These are phyloP conservation scores for Allodekkera sacchari DNA, from an alignment of 805 yeast genomes.

Conservation along the genomic window DNA sequence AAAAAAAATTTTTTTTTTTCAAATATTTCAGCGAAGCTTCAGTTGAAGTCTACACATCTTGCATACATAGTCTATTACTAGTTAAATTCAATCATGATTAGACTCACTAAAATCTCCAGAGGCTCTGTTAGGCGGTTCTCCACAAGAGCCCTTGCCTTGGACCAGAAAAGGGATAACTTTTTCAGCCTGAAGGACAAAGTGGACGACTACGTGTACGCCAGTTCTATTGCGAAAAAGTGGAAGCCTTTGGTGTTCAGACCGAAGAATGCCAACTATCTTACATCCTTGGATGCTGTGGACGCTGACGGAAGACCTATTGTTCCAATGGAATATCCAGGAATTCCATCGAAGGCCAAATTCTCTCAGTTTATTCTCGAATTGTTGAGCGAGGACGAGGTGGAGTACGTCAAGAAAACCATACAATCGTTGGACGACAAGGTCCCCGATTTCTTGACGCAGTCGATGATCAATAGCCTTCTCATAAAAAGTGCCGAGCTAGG, in stretches of 20 bases:
- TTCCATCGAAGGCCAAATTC: constrained; percentile 20
- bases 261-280: constrained; percentile 14
- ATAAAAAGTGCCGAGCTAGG: constrained; percentile 20
- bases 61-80: too few species aligned
- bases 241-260: constrained; percentile 18
- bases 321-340: constrained; percentile 16
- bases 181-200: constrained; percentile 20
- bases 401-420: constrained; percentile 10
- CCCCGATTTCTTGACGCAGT: constrained; percentile 14
- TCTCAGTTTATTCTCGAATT: constrained; percentile 17
- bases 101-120: too few species aligned
- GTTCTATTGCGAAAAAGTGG: constrained; percentile 15
- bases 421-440: constrained; percentile 10
- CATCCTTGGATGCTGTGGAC: constrained; percentile 16
- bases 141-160: too few species aligned
- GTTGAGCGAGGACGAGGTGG: constrained; percentile 17
- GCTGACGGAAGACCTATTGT: constrained; percentile 20
- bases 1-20: too few species aligned
- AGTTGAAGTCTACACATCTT: too few species aligned
- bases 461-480: constrained; percentile 17
- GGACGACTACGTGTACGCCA: constrained; percentile 22
- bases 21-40: too few species aligned
- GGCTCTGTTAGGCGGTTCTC: too few species aligned
- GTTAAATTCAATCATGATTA: too few species aligned
- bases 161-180: too few species aligned